phyloP scores from a whole-genome alignment of 148 eudicot species.

The Fallopia convolvulus region DNA sequence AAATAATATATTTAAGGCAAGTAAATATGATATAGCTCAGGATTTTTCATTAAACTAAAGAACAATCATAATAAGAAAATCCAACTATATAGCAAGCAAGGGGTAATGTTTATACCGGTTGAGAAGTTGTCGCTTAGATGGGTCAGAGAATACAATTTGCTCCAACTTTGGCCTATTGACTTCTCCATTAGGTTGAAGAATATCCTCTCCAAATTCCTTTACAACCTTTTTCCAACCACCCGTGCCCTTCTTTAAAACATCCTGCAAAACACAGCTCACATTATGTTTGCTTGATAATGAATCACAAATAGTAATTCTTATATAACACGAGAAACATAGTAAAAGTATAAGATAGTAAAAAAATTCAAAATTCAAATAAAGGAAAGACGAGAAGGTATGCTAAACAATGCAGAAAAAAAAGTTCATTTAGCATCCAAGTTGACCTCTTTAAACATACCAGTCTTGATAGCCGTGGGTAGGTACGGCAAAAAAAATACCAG shows the following conservation, averaged over 20 bases:
- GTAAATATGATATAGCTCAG: not conserved
- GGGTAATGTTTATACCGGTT: constrained; percentile 42
- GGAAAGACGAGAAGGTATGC: not conserved
- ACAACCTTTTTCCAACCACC: constrained; percentile 91
- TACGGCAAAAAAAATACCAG: not conserved
- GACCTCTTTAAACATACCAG: not conserved
- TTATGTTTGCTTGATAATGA: not conserved
- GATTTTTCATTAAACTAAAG: not conserved
- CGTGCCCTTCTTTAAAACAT: constrained; percentile 87
- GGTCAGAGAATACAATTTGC: constrained; percentile 70
- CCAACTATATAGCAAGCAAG: not conserved
- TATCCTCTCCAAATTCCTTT: constrained; percentile 75
- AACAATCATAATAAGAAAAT: not conserved
- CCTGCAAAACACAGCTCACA: constrained; percentile 27
- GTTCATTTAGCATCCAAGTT: not conserved
- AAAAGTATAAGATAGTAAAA: not conserved
- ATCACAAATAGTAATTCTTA: not conserved
- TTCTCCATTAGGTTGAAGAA: constrained; percentile 69
- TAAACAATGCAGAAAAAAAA: too few relatives aligned
- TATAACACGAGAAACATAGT: not conserved
- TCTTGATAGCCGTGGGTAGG: not conserved
- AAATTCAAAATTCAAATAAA: not conserved
- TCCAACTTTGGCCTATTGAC: constrained; percentile 85
- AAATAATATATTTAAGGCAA: not conserved
- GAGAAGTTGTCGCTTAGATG: constrained; percentile 71